Conservation (phyloP, 768 basidiomycete species). For the Mycena capillaripes region DNA sequence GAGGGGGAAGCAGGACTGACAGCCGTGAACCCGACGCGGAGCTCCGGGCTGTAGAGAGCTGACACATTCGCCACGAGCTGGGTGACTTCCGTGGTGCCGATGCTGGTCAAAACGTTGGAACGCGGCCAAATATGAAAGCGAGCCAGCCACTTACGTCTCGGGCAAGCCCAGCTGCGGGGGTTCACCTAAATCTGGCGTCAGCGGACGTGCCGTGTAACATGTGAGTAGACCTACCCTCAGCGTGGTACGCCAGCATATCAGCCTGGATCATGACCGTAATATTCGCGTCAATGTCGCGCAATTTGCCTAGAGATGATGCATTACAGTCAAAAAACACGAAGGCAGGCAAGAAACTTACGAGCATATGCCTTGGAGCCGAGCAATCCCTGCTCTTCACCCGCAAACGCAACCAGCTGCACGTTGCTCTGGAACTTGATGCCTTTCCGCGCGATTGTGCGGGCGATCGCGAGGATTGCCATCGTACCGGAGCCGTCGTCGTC, state of each 20-base stretch:
- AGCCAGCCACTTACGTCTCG: slow-evolving; percentile 70
- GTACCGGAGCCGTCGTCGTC: slow-evolving; percentile 72
- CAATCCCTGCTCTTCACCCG: slow-evolving; percentile 94
- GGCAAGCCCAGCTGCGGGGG: slow-evolving; percentile 89
- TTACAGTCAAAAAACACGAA: background rate
- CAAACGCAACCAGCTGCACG: slow-evolving; percentile 87
- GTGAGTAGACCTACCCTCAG: background rate
- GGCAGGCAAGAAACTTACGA: slow-evolving; percentile 60
- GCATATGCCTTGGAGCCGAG: slow-evolving; percentile 86
- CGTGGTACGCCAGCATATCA: slow-evolving; percentile 92
- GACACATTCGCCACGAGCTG: slow-evolving; percentile 84
- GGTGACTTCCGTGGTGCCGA: slow-evolving; percentile 83
- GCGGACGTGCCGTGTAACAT: background rate
- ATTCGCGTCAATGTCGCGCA: slow-evolving; percentile 71
- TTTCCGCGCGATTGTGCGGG: slow-evolving; percentile 76
- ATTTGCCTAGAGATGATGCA: slow-evolving; percentile 57
- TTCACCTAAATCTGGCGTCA: slow-evolving; percentile 65
- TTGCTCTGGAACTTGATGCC: slow-evolving; percentile 80
- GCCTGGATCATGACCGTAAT: slow-evolving; percentile 90
- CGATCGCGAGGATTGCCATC: slow-evolving; percentile 83
- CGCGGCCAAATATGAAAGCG: too few relatives aligned
- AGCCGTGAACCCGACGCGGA: slow-evolving; percentile 75
- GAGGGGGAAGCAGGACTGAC: slow-evolving; percentile 50
- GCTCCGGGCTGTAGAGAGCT: slow-evolving; percentile 84
- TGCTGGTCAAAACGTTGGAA: slow-evolving; percentile 57